Evolutionary conservation across 2,329 filamentous ascomycete species (phyloP).

Genomic region (Botrytis elliptica): DNA sequence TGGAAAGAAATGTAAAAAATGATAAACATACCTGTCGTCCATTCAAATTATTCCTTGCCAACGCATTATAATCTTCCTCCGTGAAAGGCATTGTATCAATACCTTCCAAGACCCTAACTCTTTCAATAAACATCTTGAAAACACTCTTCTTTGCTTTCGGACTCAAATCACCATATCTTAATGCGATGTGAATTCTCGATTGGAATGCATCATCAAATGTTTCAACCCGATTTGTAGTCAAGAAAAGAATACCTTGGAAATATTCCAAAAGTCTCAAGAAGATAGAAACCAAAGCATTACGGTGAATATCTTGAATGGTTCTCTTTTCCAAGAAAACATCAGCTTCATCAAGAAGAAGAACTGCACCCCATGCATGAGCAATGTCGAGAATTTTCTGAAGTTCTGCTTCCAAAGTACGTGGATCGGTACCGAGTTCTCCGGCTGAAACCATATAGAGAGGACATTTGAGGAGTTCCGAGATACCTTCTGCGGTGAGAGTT

Average conservation of each 20-base stretch:
- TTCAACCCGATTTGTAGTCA: constrained; percentile 85
- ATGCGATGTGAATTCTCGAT: constrained; percentile 75
- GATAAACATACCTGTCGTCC: constrained; percentile 56
- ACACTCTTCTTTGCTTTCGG: constrained; percentile 72
- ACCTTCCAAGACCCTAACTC: constrained; percentile 64
- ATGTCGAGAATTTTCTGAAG: constrained; percentile 83
- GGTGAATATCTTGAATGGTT: constrained; percentile 77
- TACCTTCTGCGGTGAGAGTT: constrained; percentile 82
- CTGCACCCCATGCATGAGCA: constrained; percentile 81
- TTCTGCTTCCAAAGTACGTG: constrained; percentile 69
- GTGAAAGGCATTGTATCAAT: constrained; percentile 59
- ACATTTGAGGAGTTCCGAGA: constrained; percentile 77
- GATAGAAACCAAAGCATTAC: constrained; percentile 82
- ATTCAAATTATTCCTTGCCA: constrained; percentile 69
- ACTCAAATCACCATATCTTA: constrained; percentile 75
- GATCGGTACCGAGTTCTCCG: constrained; percentile 78
- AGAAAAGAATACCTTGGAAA: constrained; percentile 85
- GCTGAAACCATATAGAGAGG: constrained; percentile 82
- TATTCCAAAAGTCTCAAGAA: constrained; percentile 87
- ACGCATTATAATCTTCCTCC: constrained; percentile 63
- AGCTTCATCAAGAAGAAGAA: constrained; percentile 81
- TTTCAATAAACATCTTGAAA: constrained; percentile 80
- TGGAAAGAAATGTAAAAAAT: not conserved
- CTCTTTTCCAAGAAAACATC: constrained; percentile 83
- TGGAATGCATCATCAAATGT: constrained; percentile 92